Conservation (phyloP, 2,329 filamentous ascomycete species). For the Thermothelomyces thermophilus region DNA sequence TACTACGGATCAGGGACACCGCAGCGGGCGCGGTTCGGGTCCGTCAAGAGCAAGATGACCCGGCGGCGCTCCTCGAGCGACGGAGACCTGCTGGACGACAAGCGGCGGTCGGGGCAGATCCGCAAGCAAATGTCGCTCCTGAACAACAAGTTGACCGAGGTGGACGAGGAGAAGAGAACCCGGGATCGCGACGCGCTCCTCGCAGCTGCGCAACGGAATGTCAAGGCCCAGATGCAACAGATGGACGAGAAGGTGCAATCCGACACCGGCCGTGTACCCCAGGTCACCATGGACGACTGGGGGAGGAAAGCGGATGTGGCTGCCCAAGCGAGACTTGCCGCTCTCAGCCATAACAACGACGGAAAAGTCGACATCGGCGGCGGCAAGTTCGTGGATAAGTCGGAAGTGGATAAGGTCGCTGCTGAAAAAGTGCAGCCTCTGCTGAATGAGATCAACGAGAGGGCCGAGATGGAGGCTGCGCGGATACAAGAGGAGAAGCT, state of each 20-base stretch:
- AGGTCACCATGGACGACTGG: slow-evolving; percentile 67
- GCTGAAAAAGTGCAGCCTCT: slow-evolving; percentile 71
- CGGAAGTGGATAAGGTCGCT: slow-evolving; percentile 74
- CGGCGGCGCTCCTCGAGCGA: slow-evolving; percentile 63
- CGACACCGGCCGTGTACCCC: slow-evolving; percentile 67
- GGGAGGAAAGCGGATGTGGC: slow-evolving; percentile 67
- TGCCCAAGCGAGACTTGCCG: slow-evolving; percentile 58
- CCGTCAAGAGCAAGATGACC: slow-evolving; percentile 45
- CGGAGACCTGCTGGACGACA: slow-evolving; percentile 53
- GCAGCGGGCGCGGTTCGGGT: slow-evolving; percentile 38
- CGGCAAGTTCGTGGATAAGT: slow-evolving; percentile 70
- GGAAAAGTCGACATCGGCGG: slow-evolving; percentile 65
- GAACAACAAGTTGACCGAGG: slow-evolving; percentile 57
- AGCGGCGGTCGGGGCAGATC: slow-evolving; percentile 64
- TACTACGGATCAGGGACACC: slow-evolving; percentile 58
- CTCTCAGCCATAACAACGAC: slow-evolving; percentile 48
- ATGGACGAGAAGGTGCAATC: slow-evolving; percentile 78
- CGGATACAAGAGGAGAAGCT: slow-evolving; percentile 55
- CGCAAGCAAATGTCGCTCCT: slow-evolving; percentile 74
- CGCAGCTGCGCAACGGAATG: slow-evolving; percentile 76
- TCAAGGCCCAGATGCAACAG: slow-evolving; percentile 66
- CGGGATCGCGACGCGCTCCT: slow-evolving; percentile 70
- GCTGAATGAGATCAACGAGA: slow-evolving; percentile 75
- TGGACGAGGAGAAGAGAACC: slow-evolving; percentile 67
- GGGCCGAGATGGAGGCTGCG: slow-evolving; percentile 65